Evolutionary conservation across 768 basidiomycete species (phyloP), one percentile per base, ranked within the genome.

Genomic region (Mycena leptocephala): DNA sequence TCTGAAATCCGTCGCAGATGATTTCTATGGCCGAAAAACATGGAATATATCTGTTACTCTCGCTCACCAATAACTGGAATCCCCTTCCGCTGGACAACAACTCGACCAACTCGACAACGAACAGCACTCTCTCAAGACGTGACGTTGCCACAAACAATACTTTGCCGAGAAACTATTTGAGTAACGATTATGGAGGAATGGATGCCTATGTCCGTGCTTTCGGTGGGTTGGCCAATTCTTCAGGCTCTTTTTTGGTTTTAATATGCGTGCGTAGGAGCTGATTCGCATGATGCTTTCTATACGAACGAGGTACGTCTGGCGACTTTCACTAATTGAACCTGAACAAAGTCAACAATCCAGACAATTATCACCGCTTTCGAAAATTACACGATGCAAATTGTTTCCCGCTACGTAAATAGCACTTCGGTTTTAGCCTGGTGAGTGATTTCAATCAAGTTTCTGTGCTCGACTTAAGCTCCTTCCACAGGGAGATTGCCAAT

Each of bases 21-120:
- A 33, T 78, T 26, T 55, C 70, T 11, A 71, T 78, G 71, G 93
- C 93, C 2, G 85, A 91, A 76, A 84, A 91, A 75, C 88, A 89
- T 39, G 89, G 88, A 18, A 81, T 94, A 30, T 89, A 90, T 70
- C 56, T 93, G 37, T 81, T 91, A 16, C 81, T 92, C 33, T 87
- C 91, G 51, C 87, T 93, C 53, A 93, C 93, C 53, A 93, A 93
- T 80, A 92, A 90, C 79, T 92, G 89, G 91, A 89, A 89, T 78
- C 91, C 90, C 0, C 80, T 81, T 10, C 86, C 87, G 24, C 74
- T 83, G 9, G 80, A 79, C 77, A 78, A 80, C 18, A 75, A n/a
- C n/a, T n/a, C 69, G n/a, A 70, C 80, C 30, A 77, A 80, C 30
- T 63, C 79, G 26, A 63, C 70, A n/a, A 9, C 61, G 11, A 69